phyloP scores from a whole-genome alignment of 371 early-diverging fungal genomes.

The Zancudomyces culisetae region DNA sequence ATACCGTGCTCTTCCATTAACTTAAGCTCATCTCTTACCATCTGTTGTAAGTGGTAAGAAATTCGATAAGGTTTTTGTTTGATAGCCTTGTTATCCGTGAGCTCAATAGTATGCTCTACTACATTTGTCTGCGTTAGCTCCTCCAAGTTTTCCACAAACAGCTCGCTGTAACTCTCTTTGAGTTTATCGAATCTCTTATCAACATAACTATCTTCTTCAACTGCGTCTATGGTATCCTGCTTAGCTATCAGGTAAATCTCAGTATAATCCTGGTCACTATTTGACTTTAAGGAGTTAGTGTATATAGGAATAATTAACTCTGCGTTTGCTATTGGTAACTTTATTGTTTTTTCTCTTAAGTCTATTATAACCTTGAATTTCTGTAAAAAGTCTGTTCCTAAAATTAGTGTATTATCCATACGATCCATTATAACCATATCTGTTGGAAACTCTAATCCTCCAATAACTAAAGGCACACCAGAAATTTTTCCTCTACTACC shows the following conservation, averaged over 20 bases:
- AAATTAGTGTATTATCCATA: neutral
- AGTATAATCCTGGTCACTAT: neutral
- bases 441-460: too few relatives aligned
- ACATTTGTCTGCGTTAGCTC: neutral
- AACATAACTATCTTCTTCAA: neutral
- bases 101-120: neutral
- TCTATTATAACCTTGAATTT: neutral
- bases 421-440: too few relatives aligned
- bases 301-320: neutral
- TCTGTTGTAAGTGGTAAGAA: neutral
- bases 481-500: neutral
- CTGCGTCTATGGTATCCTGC: neutral
- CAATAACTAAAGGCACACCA: too few relatives aligned
- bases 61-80: neutral
- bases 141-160: slow-evolving; percentile 2
- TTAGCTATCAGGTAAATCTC: neutral
- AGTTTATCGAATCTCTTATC: neutral
- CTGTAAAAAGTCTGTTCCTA: neutral
- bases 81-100: neutral
- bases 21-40: neutral
- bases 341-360: neutral
- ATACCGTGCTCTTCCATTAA: neutral
- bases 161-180: slow-evolving; percentile 10
- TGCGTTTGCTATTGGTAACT: neutral
- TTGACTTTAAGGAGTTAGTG: neutral